Evolutionary conservation across 2,329 filamentous ascomycete species (phyloP).

Genomic region (Monosporascus sp.): DNA sequence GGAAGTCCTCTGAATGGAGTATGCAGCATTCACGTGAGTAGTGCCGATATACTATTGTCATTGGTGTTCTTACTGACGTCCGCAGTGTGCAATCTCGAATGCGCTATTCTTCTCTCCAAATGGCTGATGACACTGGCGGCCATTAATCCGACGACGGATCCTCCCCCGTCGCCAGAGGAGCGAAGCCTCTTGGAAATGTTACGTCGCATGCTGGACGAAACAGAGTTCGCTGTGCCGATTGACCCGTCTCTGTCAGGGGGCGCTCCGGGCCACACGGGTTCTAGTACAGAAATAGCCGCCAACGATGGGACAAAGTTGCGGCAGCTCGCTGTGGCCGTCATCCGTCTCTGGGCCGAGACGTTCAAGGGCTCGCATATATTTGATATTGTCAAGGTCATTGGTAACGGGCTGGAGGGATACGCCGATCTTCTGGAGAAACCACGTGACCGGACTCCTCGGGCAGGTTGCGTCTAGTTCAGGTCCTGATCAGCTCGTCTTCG

Average conservation of each 20-base stretch:
- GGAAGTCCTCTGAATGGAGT: conserved; percentile 58
- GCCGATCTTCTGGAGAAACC: conserved; percentile 53
- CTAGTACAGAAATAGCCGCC: conserved; percentile 36
- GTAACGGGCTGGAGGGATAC: conserved; percentile 51
- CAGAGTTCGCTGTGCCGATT: conserved; percentile 56
- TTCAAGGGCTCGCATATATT: conserved; percentile 59
- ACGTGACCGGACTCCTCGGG: conserved; percentile 41
- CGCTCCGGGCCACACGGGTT: conserved; percentile 28
- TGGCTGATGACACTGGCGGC: conserved; percentile 54
- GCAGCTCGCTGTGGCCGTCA: conserved; percentile 52
- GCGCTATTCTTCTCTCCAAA: conserved; percentile 55
- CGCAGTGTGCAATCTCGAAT: conserved; percentile 56
- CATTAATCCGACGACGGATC: conserved; percentile 41
- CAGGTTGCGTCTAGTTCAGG: conserved; percentile 25
- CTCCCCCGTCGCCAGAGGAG: conserved; percentile 47
- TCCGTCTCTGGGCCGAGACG: conserved; percentile 56
- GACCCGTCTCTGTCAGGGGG: conserved; percentile 48
- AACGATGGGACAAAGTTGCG: conserved; percentile 48
- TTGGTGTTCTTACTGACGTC: conserved; percentile 3
- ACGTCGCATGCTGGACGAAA: conserved; percentile 55
- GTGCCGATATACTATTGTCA: conserved; percentile 10
- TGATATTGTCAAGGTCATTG: conserved; percentile 55
- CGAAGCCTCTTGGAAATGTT: conserved; percentile 51
- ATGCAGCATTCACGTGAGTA: conserved; percentile 56
- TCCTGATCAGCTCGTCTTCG: conserved; percentile 14